Evolutionary conservation across 352 stramenopile genomes (phyloP), one percentile per base, ranked within the genome.

Genomic region (Phytophthora pseudosyringae): DNA sequence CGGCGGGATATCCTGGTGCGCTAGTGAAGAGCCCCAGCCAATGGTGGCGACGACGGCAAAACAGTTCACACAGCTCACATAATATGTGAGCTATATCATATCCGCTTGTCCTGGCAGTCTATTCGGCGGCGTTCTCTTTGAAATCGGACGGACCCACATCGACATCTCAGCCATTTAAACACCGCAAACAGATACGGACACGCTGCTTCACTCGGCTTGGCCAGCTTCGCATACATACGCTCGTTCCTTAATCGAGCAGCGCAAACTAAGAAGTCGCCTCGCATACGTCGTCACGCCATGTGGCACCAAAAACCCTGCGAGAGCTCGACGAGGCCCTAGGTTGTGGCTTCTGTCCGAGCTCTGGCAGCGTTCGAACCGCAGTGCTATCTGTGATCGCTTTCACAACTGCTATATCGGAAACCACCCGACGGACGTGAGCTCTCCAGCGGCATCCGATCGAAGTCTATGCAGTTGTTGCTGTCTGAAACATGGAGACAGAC

Each of bases 381-480:
- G n/a, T 25, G 13, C 1, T 44, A 44, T 44, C 13, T 44, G 38
- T 44, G 38, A 44, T 44, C 5, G 38, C 38, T 44, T 25, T 8
- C 13, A 44, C 38, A 44, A 44, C 15, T 46, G 40, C 40, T 46
- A 12, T 46, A 46, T 46, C 40, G 40, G 18, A 46, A 46, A 29
- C 18, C 40, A 46, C 10, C 18, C 7, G 31, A 41, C 31, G 31
- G n/a, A 53, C 15, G n/a, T 41, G 46, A 41, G 29, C 46, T 40
- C 7, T 41, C 18, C n/a, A 16, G 4, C 7, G 18, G 31, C 31
- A 36, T 11, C 12, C 7, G 46, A 40, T 9, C 11, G 15, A 7
- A 32, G 16, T 13, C n/a, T 16, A 40, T 7, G 4, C 18, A 48
- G 10, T 21, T 18, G 21, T 18, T 21, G n/a, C 18, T 48, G 41